Evolutionary conservation across 768 basidiomycete species (phyloP), one percentile per base, ranked within the genome.

Genomic region (Udeniomyces megalosporus): DNA sequence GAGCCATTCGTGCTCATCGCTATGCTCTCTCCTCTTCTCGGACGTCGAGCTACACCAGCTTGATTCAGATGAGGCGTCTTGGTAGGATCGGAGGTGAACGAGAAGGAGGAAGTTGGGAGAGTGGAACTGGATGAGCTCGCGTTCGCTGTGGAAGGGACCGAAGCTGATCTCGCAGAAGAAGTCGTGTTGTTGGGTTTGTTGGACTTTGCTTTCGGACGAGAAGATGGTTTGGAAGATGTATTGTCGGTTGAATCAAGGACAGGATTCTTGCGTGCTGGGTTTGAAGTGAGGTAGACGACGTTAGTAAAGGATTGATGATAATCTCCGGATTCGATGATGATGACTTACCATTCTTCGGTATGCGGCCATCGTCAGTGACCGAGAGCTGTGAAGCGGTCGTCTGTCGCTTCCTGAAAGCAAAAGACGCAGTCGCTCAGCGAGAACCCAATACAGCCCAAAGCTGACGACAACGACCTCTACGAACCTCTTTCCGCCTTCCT

Each of bases 1-100:
- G 55, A 57, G 5, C 62, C 62, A 28, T 63, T 63, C 14, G 54
- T 46, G n/a, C 45, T 48, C 55, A 63, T 47, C n/a, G 46, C 55
- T 14, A 63, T 50, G 2, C 44, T 48, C 49, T 63, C 62, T 42
- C 48, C 42, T 38, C 50, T 32, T 24, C 55, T 35, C 35, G 47
- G 62, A 14, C 45, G n/a, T 4, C 62, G 48, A 34, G 47, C 55
- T 4, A 26, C 54, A 8, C 14, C 24, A 17, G 62, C 34, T 28
- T 46, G 51, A 10, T 38, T 44, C 12, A 49, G 29, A 2, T 56
- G 35, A 11, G 62, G 62, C 8, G 62, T 63, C 10, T 53, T 34
- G 2, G 62, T 48, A 8, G 55, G 55, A 15, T 45, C 38, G n/a
- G 62, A 38, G 28, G 57, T 54, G 38, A 63, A 63, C 48, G 48